Evolutionary conservation across 495 filamentous ascomycete species (phyloP).

Genomic region (Margaritispora aquatica): DNA sequence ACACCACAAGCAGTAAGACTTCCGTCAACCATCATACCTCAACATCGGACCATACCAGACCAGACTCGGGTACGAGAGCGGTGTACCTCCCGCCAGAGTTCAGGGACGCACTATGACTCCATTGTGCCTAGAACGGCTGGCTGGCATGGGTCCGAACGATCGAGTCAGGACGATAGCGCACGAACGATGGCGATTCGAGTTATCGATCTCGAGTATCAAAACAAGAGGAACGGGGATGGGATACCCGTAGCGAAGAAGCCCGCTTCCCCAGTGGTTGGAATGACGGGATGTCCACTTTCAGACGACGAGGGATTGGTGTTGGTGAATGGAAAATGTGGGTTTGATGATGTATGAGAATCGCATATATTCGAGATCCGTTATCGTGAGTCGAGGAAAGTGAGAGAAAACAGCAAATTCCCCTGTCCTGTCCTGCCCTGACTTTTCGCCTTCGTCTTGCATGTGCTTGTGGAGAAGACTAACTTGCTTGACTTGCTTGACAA

Average conservation of each 20-base stretch:
- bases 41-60: too few relatives aligned
- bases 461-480: too few relatives aligned
- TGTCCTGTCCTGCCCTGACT: too few relatives aligned
- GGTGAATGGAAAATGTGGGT: neutral
- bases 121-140: neutral
- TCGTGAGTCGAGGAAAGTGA: neutral
- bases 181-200: neutral
- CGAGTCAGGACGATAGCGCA: neutral
- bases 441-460: too few relatives aligned
- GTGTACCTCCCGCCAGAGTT: neutral
- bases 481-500: too few relatives aligned
- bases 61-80: neutral
- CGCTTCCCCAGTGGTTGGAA: neutral
- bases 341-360: too few relatives aligned
- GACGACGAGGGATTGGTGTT: neutral
- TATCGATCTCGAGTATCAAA: neutral
- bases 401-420: neutral
- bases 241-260: neutral
- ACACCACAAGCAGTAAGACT: neutral
- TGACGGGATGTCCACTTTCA: neutral
- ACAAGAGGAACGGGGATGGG: neutral
- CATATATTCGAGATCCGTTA: neutral
- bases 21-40: neutral
- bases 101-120: neutral
- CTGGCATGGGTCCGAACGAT: neutral